Conservation (phyloP, 495 filamentous ascomycete species). For the Trichoderma gamsii region DNA sequence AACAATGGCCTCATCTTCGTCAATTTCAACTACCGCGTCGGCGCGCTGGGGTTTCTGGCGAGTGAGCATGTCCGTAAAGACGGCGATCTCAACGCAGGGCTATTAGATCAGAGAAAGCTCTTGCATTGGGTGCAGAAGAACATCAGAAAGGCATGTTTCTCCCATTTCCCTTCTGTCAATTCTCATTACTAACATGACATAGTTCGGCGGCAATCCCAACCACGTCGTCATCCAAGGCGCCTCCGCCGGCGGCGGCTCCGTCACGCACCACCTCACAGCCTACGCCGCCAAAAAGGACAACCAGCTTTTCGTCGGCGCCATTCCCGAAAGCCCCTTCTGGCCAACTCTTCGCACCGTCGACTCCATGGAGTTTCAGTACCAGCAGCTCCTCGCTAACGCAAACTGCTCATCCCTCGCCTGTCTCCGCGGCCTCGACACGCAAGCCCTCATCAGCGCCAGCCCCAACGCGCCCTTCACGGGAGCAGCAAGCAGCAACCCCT, state of each 20-base stretch:
- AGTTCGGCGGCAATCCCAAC: constrained; percentile 69
- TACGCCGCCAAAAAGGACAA: constrained; percentile 38
- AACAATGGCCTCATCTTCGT: constrained; percentile 59
- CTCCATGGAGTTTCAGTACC: constrained; percentile 42
- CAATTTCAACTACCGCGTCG: constrained; percentile 70
- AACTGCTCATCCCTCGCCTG: constrained; percentile 42
- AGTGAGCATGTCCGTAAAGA: constrained; percentile 48
- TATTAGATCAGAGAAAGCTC: constrained; percentile 63
- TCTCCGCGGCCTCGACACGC: constrained; percentile 42
- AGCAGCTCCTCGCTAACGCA: constrained; percentile 25
- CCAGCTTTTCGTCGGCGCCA: constrained; percentile 35
- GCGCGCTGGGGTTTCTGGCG: constrained; percentile 67
- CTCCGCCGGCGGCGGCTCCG: constrained; percentile 63
- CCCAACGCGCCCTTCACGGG: constrained; percentile 39
- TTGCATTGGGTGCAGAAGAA: constrained; percentile 65
- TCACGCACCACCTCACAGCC: constrained; percentile 61
- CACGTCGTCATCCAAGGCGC: constrained; percentile 67
- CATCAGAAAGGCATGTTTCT: constrained; percentile 45
- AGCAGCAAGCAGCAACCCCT: constrained; percentile 26
- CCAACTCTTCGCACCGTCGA: constrained; percentile 34
- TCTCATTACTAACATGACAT: no score
- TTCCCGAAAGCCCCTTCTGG: constrained; percentile 41
- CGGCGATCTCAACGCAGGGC: constrained; percentile 60
- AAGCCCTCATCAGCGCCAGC: constrained; percentile 49
- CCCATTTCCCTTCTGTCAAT: no score